Evolutionary conservation across 345 rosid species (phyloP).

Genomic region (Erodium maritimum): DNA sequence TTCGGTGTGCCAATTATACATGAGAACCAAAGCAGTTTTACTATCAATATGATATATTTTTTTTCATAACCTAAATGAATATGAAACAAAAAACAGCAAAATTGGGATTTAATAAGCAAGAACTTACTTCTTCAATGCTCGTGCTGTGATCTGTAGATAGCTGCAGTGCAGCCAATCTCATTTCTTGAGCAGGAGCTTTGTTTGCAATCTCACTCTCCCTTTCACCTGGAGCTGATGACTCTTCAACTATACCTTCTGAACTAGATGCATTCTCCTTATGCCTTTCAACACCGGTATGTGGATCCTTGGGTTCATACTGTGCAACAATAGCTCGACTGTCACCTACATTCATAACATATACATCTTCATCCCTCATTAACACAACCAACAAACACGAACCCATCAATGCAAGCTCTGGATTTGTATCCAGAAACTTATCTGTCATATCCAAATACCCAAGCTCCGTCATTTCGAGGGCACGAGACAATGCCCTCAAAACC

Average conservation of each 20-base stretch:
- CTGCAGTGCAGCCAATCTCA: slow-evolving; percentile 70
- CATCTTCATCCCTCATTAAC: slow-evolving; percentile 93
- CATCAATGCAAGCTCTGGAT: slow-evolving; percentile 96
- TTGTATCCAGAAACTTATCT: slow-evolving; percentile 69
- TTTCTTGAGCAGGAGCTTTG: slow-evolving; percentile 25
- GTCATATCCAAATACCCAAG: slow-evolving; percentile 83
- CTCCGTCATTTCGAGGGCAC: slow-evolving; percentile 72
- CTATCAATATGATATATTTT: neutral
- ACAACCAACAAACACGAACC: slow-evolving; percentile 90
- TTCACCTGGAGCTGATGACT: slow-evolving; percentile 18
- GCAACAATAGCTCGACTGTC: slow-evolving; percentile 97
- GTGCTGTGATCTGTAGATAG: slow-evolving; percentile 93
- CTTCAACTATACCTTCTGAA: slow-evolving; percentile 41
- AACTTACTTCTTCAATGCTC: slow-evolving; percentile 85
- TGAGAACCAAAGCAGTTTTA: neutral
- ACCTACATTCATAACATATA: slow-evolving; percentile 92
- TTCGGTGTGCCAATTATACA: neutral
- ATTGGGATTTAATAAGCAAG: neutral
- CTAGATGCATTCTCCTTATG: slow-evolving; percentile 20
- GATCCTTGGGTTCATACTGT: slow-evolving; percentile 43
- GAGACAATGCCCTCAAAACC: slow-evolving; percentile 76
- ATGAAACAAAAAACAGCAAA: slow-evolving; percentile 4
- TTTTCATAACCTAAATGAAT: neutral
- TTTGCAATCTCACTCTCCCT: slow-evolving; percentile 14
- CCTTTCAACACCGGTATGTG: slow-evolving; percentile 23